phyloP scores from a whole-genome alignment of 1,284 basidiomycete species.

The Ganoderma sinense region DNA sequence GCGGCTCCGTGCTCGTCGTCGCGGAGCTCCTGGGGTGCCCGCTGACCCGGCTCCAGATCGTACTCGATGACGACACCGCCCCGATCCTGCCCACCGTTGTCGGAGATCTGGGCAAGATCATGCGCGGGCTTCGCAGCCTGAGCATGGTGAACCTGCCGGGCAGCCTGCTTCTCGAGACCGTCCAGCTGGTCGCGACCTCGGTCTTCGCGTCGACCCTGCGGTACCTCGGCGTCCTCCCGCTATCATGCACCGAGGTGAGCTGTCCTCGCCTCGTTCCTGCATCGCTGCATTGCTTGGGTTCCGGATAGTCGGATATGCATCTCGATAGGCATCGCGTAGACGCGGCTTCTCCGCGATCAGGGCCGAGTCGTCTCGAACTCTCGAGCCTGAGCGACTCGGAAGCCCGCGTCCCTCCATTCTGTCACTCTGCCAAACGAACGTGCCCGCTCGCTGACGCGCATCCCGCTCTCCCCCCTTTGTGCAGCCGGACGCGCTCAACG shows the following conservation, averaged over 20 bases:
- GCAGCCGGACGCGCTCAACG: conserved; percentile 36
- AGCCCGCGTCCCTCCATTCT: neutral
- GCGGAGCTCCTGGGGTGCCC: conserved; percentile 37
- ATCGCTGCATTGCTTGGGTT: neutral
- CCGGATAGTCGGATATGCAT: neutral
- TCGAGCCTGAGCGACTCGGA: neutral
- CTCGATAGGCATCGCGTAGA: neutral
- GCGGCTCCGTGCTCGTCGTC: conserved; percentile 39
- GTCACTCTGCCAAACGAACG: neutral
- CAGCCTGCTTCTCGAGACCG: conserved; percentile 27
- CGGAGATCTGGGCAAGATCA: conserved; percentile 29
- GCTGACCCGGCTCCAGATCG: conserved; percentile 40
- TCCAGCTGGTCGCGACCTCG: conserved; percentile 34
- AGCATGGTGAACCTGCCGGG: conserved; percentile 37
- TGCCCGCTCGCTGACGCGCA: conserved; percentile 12
- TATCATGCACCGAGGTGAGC: conserved; percentile 39
- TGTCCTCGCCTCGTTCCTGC: neutral
- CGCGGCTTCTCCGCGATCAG: conserved; percentile 2
- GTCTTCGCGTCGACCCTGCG: conserved; percentile 33
- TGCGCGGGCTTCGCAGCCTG: conserved; percentile 37
- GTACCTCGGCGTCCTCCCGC: conserved; percentile 39
- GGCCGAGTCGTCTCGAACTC: neutral
- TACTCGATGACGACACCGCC: conserved; percentile 34
- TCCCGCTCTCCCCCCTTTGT: neutral
- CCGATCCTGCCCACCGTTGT: conserved; percentile 34